A percentile compares a stretch with the other conserved stretches of the same genome.
These are phyloP conservation scores for Tylopilus felleus DNA, from an alignment of 768 basidiomycete genomes.

Conservation along the genomic window DNA sequence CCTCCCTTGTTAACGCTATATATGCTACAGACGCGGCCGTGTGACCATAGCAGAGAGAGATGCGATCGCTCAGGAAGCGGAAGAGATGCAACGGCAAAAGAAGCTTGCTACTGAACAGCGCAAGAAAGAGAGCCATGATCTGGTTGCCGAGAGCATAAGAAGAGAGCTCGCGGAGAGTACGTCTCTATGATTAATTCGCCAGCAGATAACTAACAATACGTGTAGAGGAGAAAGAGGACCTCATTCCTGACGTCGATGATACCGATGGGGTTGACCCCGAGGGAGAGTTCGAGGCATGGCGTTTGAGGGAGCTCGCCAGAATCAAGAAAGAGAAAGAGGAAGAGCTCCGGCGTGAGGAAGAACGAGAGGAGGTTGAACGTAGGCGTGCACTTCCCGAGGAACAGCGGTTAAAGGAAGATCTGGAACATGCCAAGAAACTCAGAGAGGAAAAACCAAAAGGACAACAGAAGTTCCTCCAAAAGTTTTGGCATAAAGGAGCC, in stretches of 20 bases:
- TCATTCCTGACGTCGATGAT: slow-evolving; percentile 88
- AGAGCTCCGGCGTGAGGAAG: slow-evolving; percentile 72
- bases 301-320: slow-evolving; percentile 87
- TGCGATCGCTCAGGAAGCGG: slow-evolving; percentile 63
- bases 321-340: slow-evolving; percentile 95
- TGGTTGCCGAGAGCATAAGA: slow-evolving; percentile 92
- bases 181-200: slow-evolving; percentile 28
- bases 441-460: slow-evolving; percentile 90
- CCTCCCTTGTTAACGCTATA: neutral
- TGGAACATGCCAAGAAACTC: slow-evolving; percentile 77
- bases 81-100: slow-evolving; percentile 66
- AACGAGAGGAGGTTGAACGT: slow-evolving; percentile 88
- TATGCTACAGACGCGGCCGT: slow-evolving; percentile 59
- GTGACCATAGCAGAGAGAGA: slow-evolving; percentile 70
- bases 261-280: slow-evolving; percentile 89
- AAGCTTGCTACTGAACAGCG: slow-evolving; percentile 79
- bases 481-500: slow-evolving; percentile 99
- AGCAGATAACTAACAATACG: neutral
- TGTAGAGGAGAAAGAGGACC: slow-evolving; percentile 84
- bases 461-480: slow-evolving; percentile 90
- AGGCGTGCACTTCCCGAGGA: slow-evolving; percentile 91
- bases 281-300: slow-evolving; percentile 94
- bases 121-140: slow-evolving; percentile 81
- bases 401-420: slow-evolving; percentile 86
- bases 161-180: slow-evolving; percentile 89